A percentile compares a stretch with the other conserved stretches of the same genome.
phyloP scores from a whole-genome alignment of 139 green algal genomes.

The Bryopsis sp. region DNA sequence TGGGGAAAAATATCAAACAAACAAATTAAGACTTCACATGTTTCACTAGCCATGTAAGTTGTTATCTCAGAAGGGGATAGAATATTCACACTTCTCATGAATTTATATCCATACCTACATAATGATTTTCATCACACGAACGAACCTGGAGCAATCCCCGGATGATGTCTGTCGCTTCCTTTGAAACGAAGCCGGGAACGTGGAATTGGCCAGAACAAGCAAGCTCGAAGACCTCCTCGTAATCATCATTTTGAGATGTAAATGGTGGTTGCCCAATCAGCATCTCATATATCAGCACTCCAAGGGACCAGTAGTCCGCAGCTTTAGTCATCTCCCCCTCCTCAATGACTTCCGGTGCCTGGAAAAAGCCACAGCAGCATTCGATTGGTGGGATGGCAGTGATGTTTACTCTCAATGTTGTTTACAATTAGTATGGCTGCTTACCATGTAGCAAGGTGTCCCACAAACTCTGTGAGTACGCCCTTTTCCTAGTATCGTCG shows the following conservation, averaged over 20 bases:
- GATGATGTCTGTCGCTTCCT: constrained; percentile 60
- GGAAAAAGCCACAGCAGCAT: constrained; percentile 11
- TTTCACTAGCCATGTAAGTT: not conserved
- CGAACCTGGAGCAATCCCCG: constrained; percentile 67
- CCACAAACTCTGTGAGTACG: constrained; percentile 76
- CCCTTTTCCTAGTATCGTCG: constrained; percentile 58
- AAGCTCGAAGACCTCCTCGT: constrained; percentile 60
- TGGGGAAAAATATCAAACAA: constrained; percentile 20
- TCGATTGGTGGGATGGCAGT: no score
- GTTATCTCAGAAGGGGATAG: not conserved
- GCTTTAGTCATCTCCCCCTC: constrained; percentile 52
- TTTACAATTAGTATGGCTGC: not conserved
- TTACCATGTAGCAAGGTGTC: constrained; percentile 70
- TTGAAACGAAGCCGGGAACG: constrained; percentile 60
- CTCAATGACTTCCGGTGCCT: constrained; percentile 66
- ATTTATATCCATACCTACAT: not conserved
- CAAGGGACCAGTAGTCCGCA: constrained; percentile 75
- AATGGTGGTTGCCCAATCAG: constrained; percentile 66
- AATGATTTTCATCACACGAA: no score
- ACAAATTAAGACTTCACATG: not conserved
- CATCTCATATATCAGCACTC: constrained; percentile 80
- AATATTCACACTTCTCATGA: not conserved
- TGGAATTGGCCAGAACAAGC: constrained; percentile 59
- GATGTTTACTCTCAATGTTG: constrained; percentile 3
- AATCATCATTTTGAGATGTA: constrained; percentile 41